phyloP scores from a whole-genome alignment of 2,329 filamentous ascomycete genomes.

The Alternaria panax region DNA sequence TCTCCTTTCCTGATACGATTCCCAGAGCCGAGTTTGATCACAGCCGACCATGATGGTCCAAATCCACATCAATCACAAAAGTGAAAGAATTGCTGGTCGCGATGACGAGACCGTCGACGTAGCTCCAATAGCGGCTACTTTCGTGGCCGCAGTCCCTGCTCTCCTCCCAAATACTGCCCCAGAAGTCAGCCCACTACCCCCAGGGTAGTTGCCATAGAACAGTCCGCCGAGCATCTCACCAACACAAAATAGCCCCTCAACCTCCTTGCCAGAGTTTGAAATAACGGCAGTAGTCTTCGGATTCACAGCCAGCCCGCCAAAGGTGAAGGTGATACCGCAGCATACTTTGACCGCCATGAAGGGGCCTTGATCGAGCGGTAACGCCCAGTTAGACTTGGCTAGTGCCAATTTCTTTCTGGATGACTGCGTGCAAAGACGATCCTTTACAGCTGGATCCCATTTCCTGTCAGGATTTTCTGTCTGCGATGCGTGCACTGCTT shows the following conservation, averaged over 20 bases:
- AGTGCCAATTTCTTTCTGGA: constrained; percentile 53
- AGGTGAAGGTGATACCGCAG: constrained; percentile 73
- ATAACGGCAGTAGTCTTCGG: constrained; percentile 63
- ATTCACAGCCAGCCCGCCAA: constrained; percentile 68
- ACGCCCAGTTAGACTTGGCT: constrained; percentile 72
- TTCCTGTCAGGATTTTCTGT: constrained; percentile 54
- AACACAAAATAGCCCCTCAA: constrained; percentile 66
- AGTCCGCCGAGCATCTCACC: constrained; percentile 69
- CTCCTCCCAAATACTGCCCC: constrained; percentile 62
- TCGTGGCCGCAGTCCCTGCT: constrained; percentile 47
- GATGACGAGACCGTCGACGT: neutral
- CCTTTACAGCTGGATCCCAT: constrained; percentile 68
- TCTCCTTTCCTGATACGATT: no score
- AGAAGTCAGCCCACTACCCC: constrained; percentile 67
- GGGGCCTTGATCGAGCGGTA: constrained; percentile 63
- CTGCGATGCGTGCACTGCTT: constrained; percentile 59
- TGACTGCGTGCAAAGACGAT: constrained; percentile 68
- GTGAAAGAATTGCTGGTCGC: neutral
- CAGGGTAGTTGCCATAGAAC: constrained; percentile 63
- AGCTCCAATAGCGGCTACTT: neutral
- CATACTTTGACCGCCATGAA: constrained; percentile 70
- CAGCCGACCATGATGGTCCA: neutral
- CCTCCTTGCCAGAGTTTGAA: constrained; percentile 52
- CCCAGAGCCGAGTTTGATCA: neutral
- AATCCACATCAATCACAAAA: neutral